A percentile compares a stretch with the other conserved stretches of the same genome.
Evolutionary conservation across 2,329 filamentous ascomycete species (phyloP).

Genomic region (Calonectria crousiana): DNA sequence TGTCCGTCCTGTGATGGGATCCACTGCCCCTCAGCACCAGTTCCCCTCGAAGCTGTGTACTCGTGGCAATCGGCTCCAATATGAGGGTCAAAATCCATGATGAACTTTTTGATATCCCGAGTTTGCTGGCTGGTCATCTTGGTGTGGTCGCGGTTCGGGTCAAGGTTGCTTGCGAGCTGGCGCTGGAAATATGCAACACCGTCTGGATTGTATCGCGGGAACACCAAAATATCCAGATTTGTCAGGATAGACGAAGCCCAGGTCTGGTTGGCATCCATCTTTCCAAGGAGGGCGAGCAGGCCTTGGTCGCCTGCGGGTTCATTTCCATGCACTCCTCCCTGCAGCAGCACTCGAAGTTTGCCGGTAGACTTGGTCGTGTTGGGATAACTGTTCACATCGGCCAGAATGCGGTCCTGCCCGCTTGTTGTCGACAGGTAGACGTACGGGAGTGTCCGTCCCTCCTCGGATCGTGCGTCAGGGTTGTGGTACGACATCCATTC

Average conservation of each 20-base stretch:
- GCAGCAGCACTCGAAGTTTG: conserved; percentile 45
- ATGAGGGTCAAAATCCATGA: conserved; percentile 41
- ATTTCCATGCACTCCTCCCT: conserved; percentile 46
- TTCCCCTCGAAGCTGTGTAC: conserved; percentile 41
- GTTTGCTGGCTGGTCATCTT: conserved; percentile 42
- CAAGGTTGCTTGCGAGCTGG: conserved; percentile 41
- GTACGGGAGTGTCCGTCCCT: conserved; percentile 39
- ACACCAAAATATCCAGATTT: conserved; percentile 44
- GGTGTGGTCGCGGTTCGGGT: conserved; percentile 46
- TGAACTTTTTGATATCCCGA: conserved; percentile 40
- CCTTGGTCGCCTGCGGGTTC: conserved; percentile 45
- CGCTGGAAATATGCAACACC: conserved; percentile 46
- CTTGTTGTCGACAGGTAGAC: conserved; percentile 29
- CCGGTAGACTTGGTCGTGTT: conserved; percentile 32
- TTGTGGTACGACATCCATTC: conserved; percentile 41
- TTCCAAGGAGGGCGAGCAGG: conserved; percentile 42
- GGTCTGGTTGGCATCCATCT: conserved; percentile 42
- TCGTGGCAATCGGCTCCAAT: conserved; percentile 44
- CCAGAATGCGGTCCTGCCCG: neutral
- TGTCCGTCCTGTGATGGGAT: conserved; percentile 42
- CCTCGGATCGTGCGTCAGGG: conserved; percentile 38
- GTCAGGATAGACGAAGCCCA: conserved; percentile 42
- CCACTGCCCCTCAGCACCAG: conserved; percentile 40
- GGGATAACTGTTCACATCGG: neutral
- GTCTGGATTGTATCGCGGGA: conserved; percentile 47